These are phyloP conservation scores for Teunomyces barrocoloradensis DNA, from an alignment of 805 yeast genomes.

Conservation along the genomic window DNA sequence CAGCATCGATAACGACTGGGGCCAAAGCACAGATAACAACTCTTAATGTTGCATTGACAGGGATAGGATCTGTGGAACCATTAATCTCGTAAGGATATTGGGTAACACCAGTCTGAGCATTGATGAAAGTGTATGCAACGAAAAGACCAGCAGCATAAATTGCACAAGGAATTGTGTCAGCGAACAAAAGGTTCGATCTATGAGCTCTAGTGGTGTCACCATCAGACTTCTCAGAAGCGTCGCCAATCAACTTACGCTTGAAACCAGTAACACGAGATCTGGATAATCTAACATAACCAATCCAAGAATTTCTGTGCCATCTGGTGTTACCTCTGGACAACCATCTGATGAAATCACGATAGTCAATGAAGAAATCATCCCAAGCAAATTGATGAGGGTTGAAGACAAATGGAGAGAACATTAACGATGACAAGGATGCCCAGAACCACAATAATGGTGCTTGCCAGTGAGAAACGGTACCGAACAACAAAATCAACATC, in stretches of 20 bases:
- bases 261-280: constrained; percentile 92
- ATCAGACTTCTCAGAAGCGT: constrained; percentile 63
- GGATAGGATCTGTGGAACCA: constrained; percentile 33
- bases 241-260: constrained; percentile 69
- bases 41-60: constrained; percentile 71
- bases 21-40: constrained; percentile 78
- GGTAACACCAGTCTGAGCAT: constrained; percentile 82
- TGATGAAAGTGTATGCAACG: constrained; percentile 75
- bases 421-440: constrained; percentile 84
- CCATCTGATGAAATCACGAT: constrained; percentile 91
- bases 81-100: constrained; percentile 29
- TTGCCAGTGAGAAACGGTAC: constrained; percentile 83
- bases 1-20: constrained; percentile 88
- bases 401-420: constrained; percentile 90
- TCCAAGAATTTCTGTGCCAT: constrained; percentile 89
- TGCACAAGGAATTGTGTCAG: constrained; percentile 76
- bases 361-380: constrained; percentile 94
- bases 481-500: constrained; percentile 67
- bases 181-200: constrained; percentile 69
- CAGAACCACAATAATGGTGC: constrained; percentile 96
- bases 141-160: constrained; percentile 69
- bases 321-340: constrained; percentile 86
- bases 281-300: constrained; percentile 73
- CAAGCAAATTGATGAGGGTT: constrained; percentile 98
- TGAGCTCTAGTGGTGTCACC: constrained; percentile 76